A percentile compares a stretch with the other conserved stretches of the same genome.
phyloP scores from a whole-genome alignment of 768 basidiomycete genomes.

The Kondoa subrosea region DNA sequence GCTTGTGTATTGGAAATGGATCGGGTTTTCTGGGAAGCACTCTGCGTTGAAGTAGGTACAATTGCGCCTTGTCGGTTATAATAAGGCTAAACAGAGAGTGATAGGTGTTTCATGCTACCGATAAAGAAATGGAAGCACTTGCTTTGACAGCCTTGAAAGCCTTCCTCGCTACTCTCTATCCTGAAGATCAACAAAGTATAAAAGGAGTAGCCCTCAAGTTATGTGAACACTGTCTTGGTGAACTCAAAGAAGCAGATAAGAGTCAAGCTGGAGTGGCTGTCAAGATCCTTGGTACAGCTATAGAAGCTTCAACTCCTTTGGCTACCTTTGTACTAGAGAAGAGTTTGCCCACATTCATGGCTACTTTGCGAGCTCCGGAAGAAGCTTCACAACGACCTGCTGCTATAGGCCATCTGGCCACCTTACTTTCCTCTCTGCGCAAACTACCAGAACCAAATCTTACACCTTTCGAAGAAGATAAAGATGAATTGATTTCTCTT shows the following conservation, averaged over 20 bases:
- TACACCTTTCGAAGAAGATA: slow-evolving; percentile 14
- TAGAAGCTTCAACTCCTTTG: slow-evolving; percentile 15
- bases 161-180: slow-evolving; percentile 59
- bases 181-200: slow-evolving; percentile 28
- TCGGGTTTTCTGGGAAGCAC: slow-evolving; percentile 67
- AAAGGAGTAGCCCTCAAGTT: slow-evolving; percentile 52
- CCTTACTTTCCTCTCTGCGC: slow-evolving; percentile 18
- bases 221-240: slow-evolving; percentile 60
- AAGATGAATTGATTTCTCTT: slow-evolving; percentile 37
- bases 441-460: background rate
- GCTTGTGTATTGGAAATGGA: slow-evolving; percentile 46
- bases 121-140: slow-evolving; percentile 51
- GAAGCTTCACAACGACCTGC: slow-evolving; percentile 19
- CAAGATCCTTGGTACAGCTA: slow-evolving; percentile 48
- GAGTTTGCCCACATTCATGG: slow-evolving; percentile 16
- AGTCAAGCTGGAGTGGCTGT: slow-evolving; percentile 74
- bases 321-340: slow-evolving; percentile 14
- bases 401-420: slow-evolving; percentile 17
- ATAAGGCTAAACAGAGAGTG: background rate
- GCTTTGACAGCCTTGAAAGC: slow-evolving; percentile 55
- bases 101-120: slow-evolving; percentile 85
- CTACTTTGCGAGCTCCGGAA: slow-evolving; percentile 17
- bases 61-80: background rate
- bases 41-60: slow-evolving; percentile 63
- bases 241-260: slow-evolving; percentile 81